phyloP scores from a whole-genome alignment of 306 rosid genomes.

The Pueraria montana region DNA sequence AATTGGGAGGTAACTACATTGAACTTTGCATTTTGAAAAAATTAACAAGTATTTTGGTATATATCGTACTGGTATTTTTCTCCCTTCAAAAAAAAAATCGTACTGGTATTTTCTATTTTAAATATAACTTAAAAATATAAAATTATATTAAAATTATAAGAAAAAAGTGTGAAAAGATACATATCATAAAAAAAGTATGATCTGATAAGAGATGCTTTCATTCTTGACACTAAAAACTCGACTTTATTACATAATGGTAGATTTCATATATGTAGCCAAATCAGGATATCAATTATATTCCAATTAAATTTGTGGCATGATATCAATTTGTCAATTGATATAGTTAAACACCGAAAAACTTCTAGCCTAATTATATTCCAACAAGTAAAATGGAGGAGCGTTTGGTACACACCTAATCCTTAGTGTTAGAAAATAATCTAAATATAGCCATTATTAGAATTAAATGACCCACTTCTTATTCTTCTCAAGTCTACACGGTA shows the following conservation, averaged over 20 bases:
- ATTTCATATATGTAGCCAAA: not conserved
- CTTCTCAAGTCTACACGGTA: not conserved
- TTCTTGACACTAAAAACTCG: not conserved
- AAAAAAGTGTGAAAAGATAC: no score
- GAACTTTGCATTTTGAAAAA: not conserved
- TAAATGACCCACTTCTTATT: slow-evolving; percentile 15
- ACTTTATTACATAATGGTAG: not conserved
- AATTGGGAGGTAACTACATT: not conserved
- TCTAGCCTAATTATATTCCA: not conserved
- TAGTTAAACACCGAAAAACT: slow-evolving; percentile 20
- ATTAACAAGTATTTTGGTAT: no score
- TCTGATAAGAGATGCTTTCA: not conserved
- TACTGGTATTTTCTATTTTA: not conserved
- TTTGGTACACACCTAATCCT: slow-evolving; percentile 41
- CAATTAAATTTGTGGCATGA: not conserved
- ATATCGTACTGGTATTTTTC: no score
- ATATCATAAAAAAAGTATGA: not conserved
- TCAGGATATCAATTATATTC: no score
- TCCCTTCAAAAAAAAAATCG: no score
- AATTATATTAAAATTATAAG: not conserved
- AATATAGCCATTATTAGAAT: not conserved
- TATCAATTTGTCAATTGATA: slow-evolving; percentile 4
- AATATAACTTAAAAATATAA: not conserved
- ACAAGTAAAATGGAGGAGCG: not conserved
- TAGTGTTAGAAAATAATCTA: not conserved